These are phyloP conservation scores for Colletotrichum chrysophilum DNA, from an alignment of 2,329 filamentous ascomycete species.

Conservation along the genomic window DNA sequence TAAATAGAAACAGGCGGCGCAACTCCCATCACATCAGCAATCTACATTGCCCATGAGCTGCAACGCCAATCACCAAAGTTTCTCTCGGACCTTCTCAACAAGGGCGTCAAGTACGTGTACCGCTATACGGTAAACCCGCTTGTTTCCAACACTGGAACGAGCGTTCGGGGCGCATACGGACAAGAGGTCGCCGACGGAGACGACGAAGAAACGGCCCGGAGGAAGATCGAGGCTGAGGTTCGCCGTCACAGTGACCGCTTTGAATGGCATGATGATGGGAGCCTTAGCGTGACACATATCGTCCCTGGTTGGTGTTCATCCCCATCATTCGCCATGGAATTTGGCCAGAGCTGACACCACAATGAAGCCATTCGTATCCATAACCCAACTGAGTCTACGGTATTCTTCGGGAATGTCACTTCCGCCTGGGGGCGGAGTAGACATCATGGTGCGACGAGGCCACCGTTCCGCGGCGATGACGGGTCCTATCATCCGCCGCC, in stretches of 20 bases:
- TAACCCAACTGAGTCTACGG: constrained; percentile 27
- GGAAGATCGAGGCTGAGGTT: constrained; percentile 36
- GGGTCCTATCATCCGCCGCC: constrained; percentile 38
- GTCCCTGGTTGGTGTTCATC: constrained; percentile 28
- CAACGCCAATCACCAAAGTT: constrained; percentile 32
- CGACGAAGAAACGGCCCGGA: constrained; percentile 24
- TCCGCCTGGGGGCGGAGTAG: constrained; percentile 37
- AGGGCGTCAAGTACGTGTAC: constrained; percentile 36
- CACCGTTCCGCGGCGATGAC: constrained; percentile 35
- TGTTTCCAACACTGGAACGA: constrained; percentile 35
- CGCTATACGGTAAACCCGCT: constrained; percentile 30
- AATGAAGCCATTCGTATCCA: constrained; percentile 31
- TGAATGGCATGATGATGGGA: constrained; percentile 38
- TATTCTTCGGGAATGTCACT: constrained; percentile 40
- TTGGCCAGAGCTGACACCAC: neutral
- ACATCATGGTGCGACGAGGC: constrained; percentile 34
- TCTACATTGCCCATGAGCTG: constrained; percentile 31
- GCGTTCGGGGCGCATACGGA: constrained; percentile 34
- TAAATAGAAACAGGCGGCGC: constrained; percentile 30
- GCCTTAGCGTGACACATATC: constrained; percentile 36
- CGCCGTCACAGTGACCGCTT: constrained; percentile 36
- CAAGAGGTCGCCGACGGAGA: constrained; percentile 30
- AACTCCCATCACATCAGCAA: constrained; percentile 36
- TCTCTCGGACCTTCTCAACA: constrained; percentile 28
- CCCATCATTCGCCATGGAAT: neutral